A percentile compares a stretch with the other conserved stretches of the same genome.
Conservation (phyloP, 164 flowering plant species). For the grape (Vitis vinifera) region DNA sequence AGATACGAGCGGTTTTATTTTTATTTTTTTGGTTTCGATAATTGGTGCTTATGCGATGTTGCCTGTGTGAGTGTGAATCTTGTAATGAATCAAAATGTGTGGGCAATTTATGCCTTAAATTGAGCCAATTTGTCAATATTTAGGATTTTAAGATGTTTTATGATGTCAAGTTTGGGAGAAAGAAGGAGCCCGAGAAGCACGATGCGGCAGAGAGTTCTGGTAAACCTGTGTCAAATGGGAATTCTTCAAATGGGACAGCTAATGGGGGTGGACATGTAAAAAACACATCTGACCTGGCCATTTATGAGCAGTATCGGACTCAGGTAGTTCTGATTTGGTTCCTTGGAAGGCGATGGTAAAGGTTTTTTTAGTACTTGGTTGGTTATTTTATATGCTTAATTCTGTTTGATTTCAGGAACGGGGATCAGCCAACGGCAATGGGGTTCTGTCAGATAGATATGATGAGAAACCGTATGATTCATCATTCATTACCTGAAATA, state of each 20-base stretch:
- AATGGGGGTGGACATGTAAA: constrained; percentile 55
- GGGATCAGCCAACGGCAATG: constrained; percentile 28
- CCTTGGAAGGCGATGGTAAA: background rate
- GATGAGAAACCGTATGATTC: constrained; percentile 41
- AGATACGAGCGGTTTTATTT: background rate
- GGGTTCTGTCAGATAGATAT: constrained; percentile 20
- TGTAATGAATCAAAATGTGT: background rate
- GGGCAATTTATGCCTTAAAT: constrained; percentile 3
- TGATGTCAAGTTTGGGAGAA: constrained; percentile 94
- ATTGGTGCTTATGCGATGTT: background rate
- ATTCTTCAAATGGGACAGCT: constrained; percentile 19
- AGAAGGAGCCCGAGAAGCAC: constrained; percentile 33
- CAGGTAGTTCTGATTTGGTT: constrained; percentile 45
- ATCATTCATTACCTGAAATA: background rate
- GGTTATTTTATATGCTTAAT: background rate
- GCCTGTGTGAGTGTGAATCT: background rate
- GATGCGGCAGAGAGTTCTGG: constrained; percentile 18
- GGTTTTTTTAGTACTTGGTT: background rate
- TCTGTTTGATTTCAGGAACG: constrained; percentile 29
- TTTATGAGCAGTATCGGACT: constrained; percentile 69
- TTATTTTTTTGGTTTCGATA: background rate
- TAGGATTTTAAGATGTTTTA: constrained; percentile 91
- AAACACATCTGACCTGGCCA: constrained; percentile 62
- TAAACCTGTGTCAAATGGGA: constrained; percentile 36
- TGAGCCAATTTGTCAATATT: constrained; percentile 9